Percentiles rank a stretch among this genome's conserved stretches.
Evolutionary conservation across 176 grass and related monocot genomes (phyloP).

Genomic region (Miscanthus lutarioriparius): DNA sequence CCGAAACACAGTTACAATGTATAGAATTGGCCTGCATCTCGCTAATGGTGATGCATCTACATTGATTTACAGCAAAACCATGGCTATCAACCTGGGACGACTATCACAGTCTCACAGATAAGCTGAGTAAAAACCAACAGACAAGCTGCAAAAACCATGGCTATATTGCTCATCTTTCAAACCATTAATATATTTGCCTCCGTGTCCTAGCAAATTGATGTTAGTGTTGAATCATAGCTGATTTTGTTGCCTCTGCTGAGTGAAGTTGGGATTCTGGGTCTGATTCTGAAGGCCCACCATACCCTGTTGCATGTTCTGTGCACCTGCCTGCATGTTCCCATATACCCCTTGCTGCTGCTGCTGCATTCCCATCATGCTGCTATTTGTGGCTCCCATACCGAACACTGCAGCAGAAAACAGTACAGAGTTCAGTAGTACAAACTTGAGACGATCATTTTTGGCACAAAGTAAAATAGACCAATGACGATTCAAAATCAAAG

Average conservation of each 20-base stretch:
- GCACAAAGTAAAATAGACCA: neutral
- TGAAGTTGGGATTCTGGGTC: conserved; percentile 73
- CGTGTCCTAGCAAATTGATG: neutral
- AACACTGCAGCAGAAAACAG: conserved; percentile 58
- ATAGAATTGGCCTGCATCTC: neutral
- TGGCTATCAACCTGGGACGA: neutral
- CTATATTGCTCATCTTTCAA: neutral
- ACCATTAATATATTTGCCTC: neutral
- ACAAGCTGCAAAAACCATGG: neutral
- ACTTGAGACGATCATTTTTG: neutral
- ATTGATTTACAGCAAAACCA: neutral
- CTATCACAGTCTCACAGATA: neutral
- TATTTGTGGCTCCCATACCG: conserved; percentile 64
- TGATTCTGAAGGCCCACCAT: conserved; percentile 80
- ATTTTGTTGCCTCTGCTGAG: conserved; percentile 87
- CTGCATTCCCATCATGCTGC: conserved; percentile 76
- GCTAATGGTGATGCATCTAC: neutral
- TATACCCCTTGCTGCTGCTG: conserved; percentile 82
- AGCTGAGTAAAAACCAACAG: neutral
- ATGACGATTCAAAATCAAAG: neutral
- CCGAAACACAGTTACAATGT: neutral
- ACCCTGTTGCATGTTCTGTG: conserved; percentile 78
- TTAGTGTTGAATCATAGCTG: conserved; percentile 50
- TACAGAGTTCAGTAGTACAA: neutral
- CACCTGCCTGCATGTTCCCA: conserved; percentile 64